Conservation (phyloP, 805 yeast genomes). For the Diddensiella caesifluorescens region DNA sequence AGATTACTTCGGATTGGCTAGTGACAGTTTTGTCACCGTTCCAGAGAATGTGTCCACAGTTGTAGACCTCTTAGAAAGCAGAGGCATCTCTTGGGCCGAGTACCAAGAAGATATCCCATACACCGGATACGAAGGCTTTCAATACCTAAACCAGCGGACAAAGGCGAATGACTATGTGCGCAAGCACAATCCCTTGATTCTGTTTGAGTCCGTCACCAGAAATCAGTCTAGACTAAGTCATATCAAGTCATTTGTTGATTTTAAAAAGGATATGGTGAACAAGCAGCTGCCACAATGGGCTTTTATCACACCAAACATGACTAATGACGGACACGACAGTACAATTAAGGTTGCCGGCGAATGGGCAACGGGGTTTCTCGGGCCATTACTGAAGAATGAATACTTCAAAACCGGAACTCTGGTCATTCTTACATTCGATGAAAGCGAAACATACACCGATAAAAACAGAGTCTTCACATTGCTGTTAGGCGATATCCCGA, state of each 20-base stretch:
- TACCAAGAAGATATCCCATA: constrained; percentile 51
- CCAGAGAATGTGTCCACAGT: constrained; percentile 45
- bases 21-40: constrained; percentile 41
- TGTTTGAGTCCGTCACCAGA: constrained; percentile 38
- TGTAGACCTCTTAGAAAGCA: constrained; percentile 44
- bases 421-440: constrained; percentile 47
- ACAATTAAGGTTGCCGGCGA: constrained; percentile 42
- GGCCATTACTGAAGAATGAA: constrained; percentile 40
- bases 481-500: constrained; percentile 43
- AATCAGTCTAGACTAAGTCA: constrained; percentile 37
- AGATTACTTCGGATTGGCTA: constrained; percentile 45
- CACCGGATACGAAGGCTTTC: constrained; percentile 47
- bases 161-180: constrained; percentile 46
- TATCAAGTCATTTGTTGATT: constrained; percentile 45
- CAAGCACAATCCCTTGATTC: constrained; percentile 47
- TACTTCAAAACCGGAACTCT: constrained; percentile 45
- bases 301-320: constrained; percentile 50
- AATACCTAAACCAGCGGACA: constrained; percentile 40
- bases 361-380: constrained; percentile 44
- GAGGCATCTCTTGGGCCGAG: constrained; percentile 48
- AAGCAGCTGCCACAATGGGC: constrained; percentile 47
- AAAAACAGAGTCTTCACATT: constrained; percentile 44
- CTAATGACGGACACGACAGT: constrained; percentile 49
- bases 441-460: constrained; percentile 40
- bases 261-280: constrained; percentile 38